Evolutionary conservation across 192 early-diverging fungal species (phyloP).

Genomic region (Anaeromyces robustus): DNA sequence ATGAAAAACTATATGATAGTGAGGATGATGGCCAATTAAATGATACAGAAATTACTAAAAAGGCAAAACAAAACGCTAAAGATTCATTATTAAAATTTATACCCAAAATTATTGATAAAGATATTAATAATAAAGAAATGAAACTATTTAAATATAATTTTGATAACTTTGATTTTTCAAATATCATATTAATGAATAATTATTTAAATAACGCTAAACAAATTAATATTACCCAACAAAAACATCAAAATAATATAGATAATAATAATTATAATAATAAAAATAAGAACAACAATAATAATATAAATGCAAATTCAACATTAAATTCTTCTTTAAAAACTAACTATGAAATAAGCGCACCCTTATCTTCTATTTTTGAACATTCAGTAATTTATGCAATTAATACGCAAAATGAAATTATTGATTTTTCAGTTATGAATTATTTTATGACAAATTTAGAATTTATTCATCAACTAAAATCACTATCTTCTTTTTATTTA

Average conservation of each 20-base stretch:
- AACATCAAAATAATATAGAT: neutral
- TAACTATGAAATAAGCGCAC: neutral
- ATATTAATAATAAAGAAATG: neutral
- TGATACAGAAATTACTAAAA: neutral
- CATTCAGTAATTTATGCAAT: neutral
- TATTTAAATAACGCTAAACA: neutral
- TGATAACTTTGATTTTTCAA: neutral
- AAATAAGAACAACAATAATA: neutral
- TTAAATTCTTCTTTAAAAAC: neutral
- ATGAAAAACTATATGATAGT: too few relatives aligned
- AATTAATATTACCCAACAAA: neutral
- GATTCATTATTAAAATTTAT: neutral
- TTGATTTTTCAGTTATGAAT: neutral
- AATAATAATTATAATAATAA: too few relatives aligned
- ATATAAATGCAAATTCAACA: neutral
- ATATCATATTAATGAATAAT: neutral
- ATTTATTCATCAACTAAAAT: neutral
- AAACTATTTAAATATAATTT: neutral
- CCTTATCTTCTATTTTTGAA: neutral
- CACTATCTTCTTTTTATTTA: neutral
- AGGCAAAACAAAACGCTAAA: neutral
- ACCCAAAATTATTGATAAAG: neutral
- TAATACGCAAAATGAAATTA: neutral
- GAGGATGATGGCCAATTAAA: neutral
- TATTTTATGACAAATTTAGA: neutral